These are phyloP conservation scores for Opeltia flavorubescens DNA, from an alignment of 495 filamentous ascomycete species.

Conservation along the genomic window DNA sequence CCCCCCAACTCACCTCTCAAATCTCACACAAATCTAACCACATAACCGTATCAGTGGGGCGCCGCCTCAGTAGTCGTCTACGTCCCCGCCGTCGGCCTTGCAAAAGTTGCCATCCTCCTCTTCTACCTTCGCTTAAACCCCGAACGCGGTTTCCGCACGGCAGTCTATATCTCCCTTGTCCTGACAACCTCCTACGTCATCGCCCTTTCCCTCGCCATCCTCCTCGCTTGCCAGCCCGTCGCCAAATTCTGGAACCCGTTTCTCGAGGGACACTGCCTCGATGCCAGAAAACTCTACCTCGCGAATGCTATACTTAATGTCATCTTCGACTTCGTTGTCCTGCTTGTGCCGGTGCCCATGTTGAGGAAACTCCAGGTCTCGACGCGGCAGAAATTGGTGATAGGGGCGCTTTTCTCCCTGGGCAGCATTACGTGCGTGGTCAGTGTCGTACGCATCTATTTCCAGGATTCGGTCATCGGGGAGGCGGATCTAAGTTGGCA, in stretches of 20 bases:
- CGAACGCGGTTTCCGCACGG: conserved; percentile 20
- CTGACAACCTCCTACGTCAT: conserved; percentile 24
- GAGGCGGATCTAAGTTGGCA: conserved; percentile 20
- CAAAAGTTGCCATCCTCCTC: conserved; percentile 31
- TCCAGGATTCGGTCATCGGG: conserved; percentile 14
- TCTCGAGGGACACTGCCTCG: conserved; percentile 20
- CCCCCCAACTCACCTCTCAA: not conserved
- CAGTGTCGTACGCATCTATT: conserved; percentile 22
- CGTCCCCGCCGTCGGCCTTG: conserved; percentile 24
- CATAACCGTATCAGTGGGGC: conserved; percentile 13
- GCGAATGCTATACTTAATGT: conserved; percentile 25
- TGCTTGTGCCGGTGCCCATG: conserved; percentile 25
- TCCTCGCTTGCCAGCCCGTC: conserved; percentile 21
- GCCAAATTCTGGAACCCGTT: conserved; percentile 21
- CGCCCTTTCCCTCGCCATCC: conserved; percentile 22
- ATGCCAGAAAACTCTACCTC: conserved; percentile 22
- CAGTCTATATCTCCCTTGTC: conserved; percentile 21
- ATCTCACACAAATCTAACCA: not conserved
- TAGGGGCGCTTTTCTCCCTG: conserved; percentile 19
- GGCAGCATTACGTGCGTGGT: conserved; percentile 24
- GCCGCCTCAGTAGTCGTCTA: conserved; percentile 22
- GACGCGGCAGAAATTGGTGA: conserved; percentile 19
- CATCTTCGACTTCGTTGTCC: conserved; percentile 25
- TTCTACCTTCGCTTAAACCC: conserved; percentile 37
- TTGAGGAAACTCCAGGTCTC: conserved; percentile 24